Percentiles rank a stretch among this genome's conserved stretches.
phyloP scores from a whole-genome alignment of 768 basidiomycete species.

The Dictyophora rubrovolvata region DNA sequence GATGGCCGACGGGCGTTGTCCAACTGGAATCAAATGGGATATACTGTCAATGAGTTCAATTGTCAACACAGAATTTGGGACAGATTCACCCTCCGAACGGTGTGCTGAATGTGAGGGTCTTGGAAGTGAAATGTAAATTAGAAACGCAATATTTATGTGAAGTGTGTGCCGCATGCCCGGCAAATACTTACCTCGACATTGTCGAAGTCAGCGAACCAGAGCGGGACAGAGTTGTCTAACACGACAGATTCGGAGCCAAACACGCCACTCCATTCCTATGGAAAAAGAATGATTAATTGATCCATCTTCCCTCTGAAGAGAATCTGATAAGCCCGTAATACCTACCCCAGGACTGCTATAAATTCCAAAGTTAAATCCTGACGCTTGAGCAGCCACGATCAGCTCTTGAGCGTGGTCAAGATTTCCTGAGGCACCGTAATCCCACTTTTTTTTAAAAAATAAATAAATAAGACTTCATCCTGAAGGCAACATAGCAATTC shows the following conservation, averaged over 20 bases:
- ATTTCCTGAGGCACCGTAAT: conserved; percentile 5
- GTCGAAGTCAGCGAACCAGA: conserved; percentile 7
- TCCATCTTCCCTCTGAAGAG: no score
- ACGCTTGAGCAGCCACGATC: not conserved
- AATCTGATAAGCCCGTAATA: not conserved
- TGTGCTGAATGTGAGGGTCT: not conserved
- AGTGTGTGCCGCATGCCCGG: not conserved
- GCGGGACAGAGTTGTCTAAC: not conserved
- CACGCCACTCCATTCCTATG: conserved; percentile 3
- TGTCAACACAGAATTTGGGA: not conserved
- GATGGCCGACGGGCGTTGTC: conserved; percentile 17
- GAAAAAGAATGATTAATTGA: not conserved
- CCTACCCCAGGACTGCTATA: conserved; percentile 5
- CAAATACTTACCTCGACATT: not conserved
- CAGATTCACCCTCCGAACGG: not conserved
- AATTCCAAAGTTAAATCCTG: conserved; percentile 7
- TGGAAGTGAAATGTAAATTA: not conserved
- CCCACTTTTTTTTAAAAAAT: not conserved
- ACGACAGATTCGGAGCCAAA: conserved; percentile 5
- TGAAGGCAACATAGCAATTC: not conserved
- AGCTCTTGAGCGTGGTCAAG: conserved; percentile 1
- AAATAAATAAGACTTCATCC: not conserved
- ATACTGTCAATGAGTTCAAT: not conserved
- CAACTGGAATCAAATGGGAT: not conserved
- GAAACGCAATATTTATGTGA: not conserved